A percentile compares a stretch with the other conserved stretches of the same genome.
These are phyloP conservation scores for Penicillium polonicum DNA, from an alignment of 2,329 filamentous ascomycete species.

Conservation along the genomic window DNA sequence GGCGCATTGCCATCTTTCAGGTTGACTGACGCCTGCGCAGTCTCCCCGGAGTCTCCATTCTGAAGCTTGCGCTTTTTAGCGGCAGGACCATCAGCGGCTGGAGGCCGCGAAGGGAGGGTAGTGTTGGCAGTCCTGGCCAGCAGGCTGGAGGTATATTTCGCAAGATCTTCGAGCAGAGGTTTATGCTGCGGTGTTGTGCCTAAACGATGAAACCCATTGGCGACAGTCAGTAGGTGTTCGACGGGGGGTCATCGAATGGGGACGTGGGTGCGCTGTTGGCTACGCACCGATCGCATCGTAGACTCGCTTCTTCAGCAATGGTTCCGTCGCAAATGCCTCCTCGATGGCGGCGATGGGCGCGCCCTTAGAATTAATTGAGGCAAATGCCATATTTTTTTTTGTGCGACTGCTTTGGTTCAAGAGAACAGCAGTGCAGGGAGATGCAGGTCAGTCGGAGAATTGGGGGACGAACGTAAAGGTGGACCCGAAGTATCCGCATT, in stretches of 20 bases:
- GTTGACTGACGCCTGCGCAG: conserved; percentile 32
- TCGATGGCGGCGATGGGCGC: conserved; percentile 37
- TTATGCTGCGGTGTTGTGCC: conserved; percentile 39
- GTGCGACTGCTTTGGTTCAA: conserved; percentile 20
- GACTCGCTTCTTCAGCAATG: conserved; percentile 41
- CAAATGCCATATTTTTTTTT: conserved; percentile 42
- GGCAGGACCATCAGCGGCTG: conserved; percentile 34
- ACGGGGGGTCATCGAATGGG: conserved; percentile 2
- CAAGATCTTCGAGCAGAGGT: conserved; percentile 51
- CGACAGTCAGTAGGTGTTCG: conserved; percentile 16
- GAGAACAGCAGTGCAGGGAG: conserved; percentile 16
- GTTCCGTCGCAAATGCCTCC: conserved; percentile 42
- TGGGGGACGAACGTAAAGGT: conserved; percentile 17
- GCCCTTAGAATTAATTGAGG: conserved; percentile 32
- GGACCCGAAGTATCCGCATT: conserved; percentile 11
- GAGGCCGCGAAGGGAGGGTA: conserved; percentile 27
- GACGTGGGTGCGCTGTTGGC: conserved; percentile 13
- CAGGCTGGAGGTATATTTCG: conserved; percentile 44
- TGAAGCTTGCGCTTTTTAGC: conserved; percentile 53
- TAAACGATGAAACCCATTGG: conserved; percentile 20
- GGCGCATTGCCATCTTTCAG: conserved; percentile 33
- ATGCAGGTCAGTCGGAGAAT: conserved; percentile 12
- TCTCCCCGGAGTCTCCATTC: conserved; percentile 34
- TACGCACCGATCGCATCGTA: conserved; percentile 46
- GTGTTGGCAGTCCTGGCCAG: conserved; percentile 33